Conservation (phyloP, 257 asterid genomes). For the Euphrasia confusa region DNA sequence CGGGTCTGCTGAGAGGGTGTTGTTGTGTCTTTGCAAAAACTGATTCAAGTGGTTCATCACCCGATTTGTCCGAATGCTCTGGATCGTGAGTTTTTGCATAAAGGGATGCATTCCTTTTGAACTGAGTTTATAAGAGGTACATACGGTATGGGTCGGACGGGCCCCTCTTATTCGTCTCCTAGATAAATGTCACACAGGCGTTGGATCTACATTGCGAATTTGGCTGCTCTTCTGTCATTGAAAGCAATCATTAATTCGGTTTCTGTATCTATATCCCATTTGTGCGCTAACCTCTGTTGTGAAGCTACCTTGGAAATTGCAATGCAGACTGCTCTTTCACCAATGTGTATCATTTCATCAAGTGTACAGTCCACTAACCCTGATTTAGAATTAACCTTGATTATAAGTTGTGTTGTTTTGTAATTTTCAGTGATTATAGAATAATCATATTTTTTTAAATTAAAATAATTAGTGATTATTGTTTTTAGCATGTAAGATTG, state of each 20-base stretch:
- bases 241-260: background rate
- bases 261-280: background rate
- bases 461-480: too few species aligned
- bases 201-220: background rate
- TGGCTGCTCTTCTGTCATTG: background rate
- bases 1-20: background rate
- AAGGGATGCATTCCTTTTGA: background rate
- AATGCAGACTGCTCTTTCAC: constrained; percentile 4
- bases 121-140: background rate
- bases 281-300: background rate
- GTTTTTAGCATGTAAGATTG: too few species aligned
- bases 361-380: constrained; percentile 3
- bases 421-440: too few species aligned
- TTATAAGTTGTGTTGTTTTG: too few species aligned
- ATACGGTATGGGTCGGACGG: background rate
- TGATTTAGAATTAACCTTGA: background rate
- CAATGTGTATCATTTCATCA: background rate
- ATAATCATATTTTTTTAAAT: too few species aligned
- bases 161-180: background rate
- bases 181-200: background rate
- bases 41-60: background rate
- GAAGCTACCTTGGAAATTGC: constrained; percentile 3
- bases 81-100: background rate
- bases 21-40: background rate
- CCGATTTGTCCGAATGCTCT: background rate